Base-by-base conservation (phyloP, 2,329 filamentous ascomycete genomes). In the Xylariaceae sp. region DNA sequence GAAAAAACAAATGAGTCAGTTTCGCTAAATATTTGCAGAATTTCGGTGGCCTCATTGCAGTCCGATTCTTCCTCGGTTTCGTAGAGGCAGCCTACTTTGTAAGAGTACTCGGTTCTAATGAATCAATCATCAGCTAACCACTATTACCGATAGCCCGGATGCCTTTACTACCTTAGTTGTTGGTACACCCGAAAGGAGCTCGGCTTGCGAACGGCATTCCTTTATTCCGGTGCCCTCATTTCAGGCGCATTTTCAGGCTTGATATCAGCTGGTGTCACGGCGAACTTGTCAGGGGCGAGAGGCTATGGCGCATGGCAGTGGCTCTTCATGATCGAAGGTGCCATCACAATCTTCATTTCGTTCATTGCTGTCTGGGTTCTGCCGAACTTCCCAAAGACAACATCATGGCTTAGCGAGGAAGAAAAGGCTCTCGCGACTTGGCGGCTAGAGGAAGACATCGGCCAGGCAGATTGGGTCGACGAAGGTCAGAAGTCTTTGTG, bases 141-240 rank as follows among this genome's bases (percentile, higher is more conserved):
- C 14, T 1, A 14, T 14, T n/a, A 12, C 40, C 14, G 11, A 53
- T 42, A 65, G 74, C 81, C 81, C 1, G 80, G 81, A 10, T 82
- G 82, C 59, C 69, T 87, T 3, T 88, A 84, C 70, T 87, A 82
- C 58, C 74, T 88, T 36, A 75, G 72, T 52, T 77, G 74, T 48
- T 89, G 86, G 86, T 90, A 90, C 61, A 89, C 84, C 0, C 77
- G 86, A 42, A 82, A 83, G 56, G 87, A 88, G 65, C 73, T 88
- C 1, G 82, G 80, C 10, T 71, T 87, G n/a, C 76, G 85, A 10
- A 87, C 82, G 13, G 83, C 84, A 2, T 72, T 86, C 17, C 75
- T 89, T 6, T 88, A 88, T 66, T 82, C 84, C 0, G 88, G 86
- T 0, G 83, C 83, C 0, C 73, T 90, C 28, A 79, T 90, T 17